Conservation (phyloP, 371 early-diverging fungal species). For the Mucor irregularis region DNA sequence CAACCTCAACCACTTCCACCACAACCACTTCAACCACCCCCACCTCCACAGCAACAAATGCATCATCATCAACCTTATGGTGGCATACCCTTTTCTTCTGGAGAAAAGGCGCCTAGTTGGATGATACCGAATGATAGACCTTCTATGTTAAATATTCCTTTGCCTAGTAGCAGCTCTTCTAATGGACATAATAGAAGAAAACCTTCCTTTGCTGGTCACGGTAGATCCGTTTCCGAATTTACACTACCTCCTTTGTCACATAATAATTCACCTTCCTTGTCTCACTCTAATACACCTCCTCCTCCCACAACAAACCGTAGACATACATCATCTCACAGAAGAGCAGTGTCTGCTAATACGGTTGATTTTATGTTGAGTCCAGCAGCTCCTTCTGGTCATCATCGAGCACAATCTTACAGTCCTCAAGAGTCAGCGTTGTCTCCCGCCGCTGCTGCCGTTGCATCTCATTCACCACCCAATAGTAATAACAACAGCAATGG, state of each 20-base stretch:
- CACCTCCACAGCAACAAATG: neutral
- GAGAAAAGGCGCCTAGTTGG: slow-evolving; percentile 23
- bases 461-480: neutral
- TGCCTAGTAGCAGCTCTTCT: neutral
- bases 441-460: neutral
- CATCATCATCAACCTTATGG: slow-evolving; percentile 4
- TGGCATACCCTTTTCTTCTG: slow-evolving; percentile 7
- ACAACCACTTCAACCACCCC: neutral
- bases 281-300: slow-evolving; percentile 4
- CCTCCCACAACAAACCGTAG: slow-evolving; percentile 13
- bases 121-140: slow-evolving; percentile 18
- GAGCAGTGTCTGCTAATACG: slow-evolving; percentile 27
- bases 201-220: slow-evolving; percentile 16
- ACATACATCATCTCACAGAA: slow-evolving; percentile 17
- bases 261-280: too few species aligned
- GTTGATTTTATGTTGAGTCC: slow-evolving; percentile 20
- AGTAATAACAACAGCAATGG: neutral
- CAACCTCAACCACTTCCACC: neutral
- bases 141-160: neutral
- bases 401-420: slow-evolving; percentile 22
- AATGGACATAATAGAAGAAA: slow-evolving; percentile 18
- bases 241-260: slow-evolving; percentile 12
- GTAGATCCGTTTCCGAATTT: slow-evolving; percentile 23
- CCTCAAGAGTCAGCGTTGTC: slow-evolving; percentile 14
- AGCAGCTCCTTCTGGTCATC: neutral